Percentiles rank a stretch among this genome's conserved stretches.
phyloP scores from a whole-genome alignment of 768 basidiomycete genomes.

The Pisolithus tinctorius region DNA sequence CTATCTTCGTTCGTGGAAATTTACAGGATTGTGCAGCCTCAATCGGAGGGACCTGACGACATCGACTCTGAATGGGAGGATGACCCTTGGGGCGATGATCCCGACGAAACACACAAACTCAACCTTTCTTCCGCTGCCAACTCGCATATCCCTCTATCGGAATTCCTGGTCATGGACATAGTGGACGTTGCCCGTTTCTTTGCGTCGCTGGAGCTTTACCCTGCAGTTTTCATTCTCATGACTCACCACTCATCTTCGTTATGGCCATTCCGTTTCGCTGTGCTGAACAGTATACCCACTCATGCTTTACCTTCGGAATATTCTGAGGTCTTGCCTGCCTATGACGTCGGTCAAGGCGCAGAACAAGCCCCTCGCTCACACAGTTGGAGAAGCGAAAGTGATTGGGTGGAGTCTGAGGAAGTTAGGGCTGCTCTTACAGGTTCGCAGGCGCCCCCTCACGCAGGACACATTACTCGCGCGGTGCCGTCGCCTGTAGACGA shows the following conservation, averaged over 20 bases:
- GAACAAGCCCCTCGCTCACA: conserved; percentile 32
- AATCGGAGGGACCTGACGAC: conserved; percentile 21
- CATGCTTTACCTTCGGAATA: conserved; percentile 61
- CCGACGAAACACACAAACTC: conserved; percentile 20
- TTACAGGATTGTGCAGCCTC: conserved; percentile 33
- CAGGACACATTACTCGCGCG: conserved; percentile 9
- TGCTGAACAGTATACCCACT: conserved; percentile 72
- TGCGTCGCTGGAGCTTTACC: conserved; percentile 55
- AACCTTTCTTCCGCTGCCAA: conserved; percentile 22
- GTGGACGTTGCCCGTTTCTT: conserved; percentile 54
- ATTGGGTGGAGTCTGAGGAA: conserved; percentile 50
- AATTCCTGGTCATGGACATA: conserved; percentile 59
- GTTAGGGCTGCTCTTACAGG: conserved; percentile 37
- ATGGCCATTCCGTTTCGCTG: conserved; percentile 61
- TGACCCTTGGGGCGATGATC: conserved; percentile 62
- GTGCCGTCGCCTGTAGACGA: conserved; percentile 4
- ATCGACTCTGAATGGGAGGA: conserved; percentile 43
- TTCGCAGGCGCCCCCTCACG: conserved; percentile 13
- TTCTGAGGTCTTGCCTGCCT: conserved; percentile 54
- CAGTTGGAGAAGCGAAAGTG: conserved; percentile 46
- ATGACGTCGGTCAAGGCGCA: conserved; percentile 40
- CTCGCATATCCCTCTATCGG: conserved; percentile 46
- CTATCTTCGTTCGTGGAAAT: conserved; percentile 70
- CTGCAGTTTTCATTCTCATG: conserved; percentile 52
- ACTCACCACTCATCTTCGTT: conserved; percentile 49